Percentiles rank a stretch among this genome's conserved stretches.
These are phyloP conservation scores for Cornus controversa DNA, from an alignment of 148 eudicot genomes.

Conservation along the genomic window DNA sequence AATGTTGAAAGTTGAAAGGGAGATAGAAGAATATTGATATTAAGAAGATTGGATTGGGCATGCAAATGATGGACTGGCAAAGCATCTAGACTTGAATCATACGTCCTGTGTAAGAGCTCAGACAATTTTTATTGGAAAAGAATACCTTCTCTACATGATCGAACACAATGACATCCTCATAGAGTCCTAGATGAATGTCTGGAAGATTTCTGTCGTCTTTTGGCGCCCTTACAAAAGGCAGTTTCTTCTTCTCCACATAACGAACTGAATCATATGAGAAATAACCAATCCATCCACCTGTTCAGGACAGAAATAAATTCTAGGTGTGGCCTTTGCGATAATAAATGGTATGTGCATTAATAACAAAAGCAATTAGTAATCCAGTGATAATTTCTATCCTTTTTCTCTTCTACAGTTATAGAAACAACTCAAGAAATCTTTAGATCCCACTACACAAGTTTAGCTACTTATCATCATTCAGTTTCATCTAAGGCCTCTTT, in stretches of 20 bases:
- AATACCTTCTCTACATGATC: slow-evolving; percentile 58
- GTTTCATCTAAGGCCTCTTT: no score
- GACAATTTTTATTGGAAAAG: not conserved
- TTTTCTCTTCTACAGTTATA: not conserved
- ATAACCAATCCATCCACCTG: slow-evolving; percentile 71
- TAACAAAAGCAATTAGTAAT: not conserved
- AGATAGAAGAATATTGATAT: no score
- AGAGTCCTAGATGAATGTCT: slow-evolving; percentile 57
- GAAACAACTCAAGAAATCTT: no score
- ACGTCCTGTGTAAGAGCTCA: not conserved
- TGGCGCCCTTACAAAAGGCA: slow-evolving; percentile 46
- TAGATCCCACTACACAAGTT: no score
- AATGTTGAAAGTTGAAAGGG: no score
- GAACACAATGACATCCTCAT: slow-evolving; percentile 52
- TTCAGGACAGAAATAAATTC: slow-evolving; percentile 7
- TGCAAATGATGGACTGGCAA: not conserved
- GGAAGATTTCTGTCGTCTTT: slow-evolving; percentile 48
- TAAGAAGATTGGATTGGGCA: no score
- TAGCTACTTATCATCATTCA: no score
- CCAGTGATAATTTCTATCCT: not conserved
- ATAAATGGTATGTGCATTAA: not conserved
- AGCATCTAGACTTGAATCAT: not conserved
- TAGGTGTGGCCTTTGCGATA: not conserved
- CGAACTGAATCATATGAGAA: slow-evolving; percentile 65
- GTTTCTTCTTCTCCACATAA: slow-evolving; percentile 47